phyloP scores from a whole-genome alignment of 163 green algal genomes.

The Scenedesmus sp. region DNA sequence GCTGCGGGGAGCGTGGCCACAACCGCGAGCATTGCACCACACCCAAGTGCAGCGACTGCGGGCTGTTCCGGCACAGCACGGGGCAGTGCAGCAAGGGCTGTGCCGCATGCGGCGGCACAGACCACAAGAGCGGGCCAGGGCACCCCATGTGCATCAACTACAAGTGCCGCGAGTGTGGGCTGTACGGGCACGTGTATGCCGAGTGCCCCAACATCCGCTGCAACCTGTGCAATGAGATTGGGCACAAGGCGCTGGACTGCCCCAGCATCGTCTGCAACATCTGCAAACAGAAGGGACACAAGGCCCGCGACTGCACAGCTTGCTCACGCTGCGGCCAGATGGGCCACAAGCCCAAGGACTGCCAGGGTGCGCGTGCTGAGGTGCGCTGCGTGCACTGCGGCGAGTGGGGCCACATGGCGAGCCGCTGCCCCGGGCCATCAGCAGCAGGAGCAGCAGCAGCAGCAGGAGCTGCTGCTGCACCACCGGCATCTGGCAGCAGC shows the following conservation, averaged over 20 bases:
- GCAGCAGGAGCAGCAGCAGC: not conserved
- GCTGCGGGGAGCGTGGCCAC: constrained; percentile 41
- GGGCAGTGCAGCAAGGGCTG: constrained; percentile 36
- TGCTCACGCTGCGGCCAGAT: constrained; percentile 32
- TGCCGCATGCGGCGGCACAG: not conserved
- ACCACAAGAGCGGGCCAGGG: constrained; percentile 30
- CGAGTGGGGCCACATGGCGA: constrained; percentile 49
- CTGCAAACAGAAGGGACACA: constrained; percentile 48
- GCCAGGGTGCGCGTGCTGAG: constrained; percentile 19
- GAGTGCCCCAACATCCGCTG: constrained; percentile 51
- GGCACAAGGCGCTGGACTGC: constrained; percentile 50
- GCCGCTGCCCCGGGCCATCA: constrained; percentile 23
- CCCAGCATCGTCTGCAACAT: constrained; percentile 50
- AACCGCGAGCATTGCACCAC: constrained; percentile 27
- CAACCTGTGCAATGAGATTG: constrained; percentile 45
- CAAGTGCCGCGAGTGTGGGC: constrained; percentile 48
- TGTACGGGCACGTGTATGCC: constrained; percentile 49
- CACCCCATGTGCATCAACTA: constrained; percentile 50
- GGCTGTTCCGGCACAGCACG: constrained; percentile 25
- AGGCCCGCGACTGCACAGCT: constrained; percentile 43
- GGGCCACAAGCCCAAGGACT: constrained; percentile 44
- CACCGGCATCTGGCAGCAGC: not conserved
- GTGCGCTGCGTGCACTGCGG: constrained; percentile 48
- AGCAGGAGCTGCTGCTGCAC: not conserved
- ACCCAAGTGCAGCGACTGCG: constrained; percentile 20